A percentile compares a stretch with the other conserved stretches of the same genome.
Evolutionary conservation across 805 yeast species (phyloP).

Genomic region (Hanseniaspora jakobsenii): DNA sequence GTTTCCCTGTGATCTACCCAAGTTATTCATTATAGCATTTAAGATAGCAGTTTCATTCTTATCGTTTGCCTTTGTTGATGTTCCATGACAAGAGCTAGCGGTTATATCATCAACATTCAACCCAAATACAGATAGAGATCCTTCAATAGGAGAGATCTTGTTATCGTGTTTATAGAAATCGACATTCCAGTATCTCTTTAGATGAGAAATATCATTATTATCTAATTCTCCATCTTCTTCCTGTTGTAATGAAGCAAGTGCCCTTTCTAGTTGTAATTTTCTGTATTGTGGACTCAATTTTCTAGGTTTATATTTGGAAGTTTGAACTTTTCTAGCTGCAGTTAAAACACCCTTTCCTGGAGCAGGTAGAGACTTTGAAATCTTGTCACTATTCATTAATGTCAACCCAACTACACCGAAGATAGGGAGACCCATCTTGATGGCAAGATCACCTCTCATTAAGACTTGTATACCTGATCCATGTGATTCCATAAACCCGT

Average conservation of each 20-base stretch:
- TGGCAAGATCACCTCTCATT: conserved; percentile 74
- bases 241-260: too few species aligned
- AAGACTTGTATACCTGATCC: conserved; percentile 84
- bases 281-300: conserved; percentile 18
- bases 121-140: conserved; percentile 81
- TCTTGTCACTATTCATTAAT: conserved; percentile 80
- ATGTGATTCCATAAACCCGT: conserved; percentile 88
- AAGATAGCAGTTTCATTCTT: conserved; percentile 84
- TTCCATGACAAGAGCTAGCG: conserved; percentile 93
- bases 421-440: conserved; percentile 85
- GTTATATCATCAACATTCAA: conserved; percentile 79
- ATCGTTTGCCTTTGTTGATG: conserved; percentile 93
- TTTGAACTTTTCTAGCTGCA: conserved; percentile 60
- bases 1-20: conserved; percentile 87
- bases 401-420: conserved; percentile 74
- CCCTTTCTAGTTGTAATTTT: conserved; percentile 17
- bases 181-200: conserved; percentile 80
- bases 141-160: conserved; percentile 82
- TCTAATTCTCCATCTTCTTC: too few species aligned
- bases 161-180: conserved; percentile 76
- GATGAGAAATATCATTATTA: conserved; percentile 35
- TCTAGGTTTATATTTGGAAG: conserved; percentile 13
- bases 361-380: conserved; percentile 84
- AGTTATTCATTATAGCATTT: conserved; percentile 73
- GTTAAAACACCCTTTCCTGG: conserved; percentile 91